Evolutionary conservation across 2,329 filamentous ascomycete genomes (phyloP), one percentile per base, ranked within the genome.

Genomic region (Trichoderma sp.): DNA sequence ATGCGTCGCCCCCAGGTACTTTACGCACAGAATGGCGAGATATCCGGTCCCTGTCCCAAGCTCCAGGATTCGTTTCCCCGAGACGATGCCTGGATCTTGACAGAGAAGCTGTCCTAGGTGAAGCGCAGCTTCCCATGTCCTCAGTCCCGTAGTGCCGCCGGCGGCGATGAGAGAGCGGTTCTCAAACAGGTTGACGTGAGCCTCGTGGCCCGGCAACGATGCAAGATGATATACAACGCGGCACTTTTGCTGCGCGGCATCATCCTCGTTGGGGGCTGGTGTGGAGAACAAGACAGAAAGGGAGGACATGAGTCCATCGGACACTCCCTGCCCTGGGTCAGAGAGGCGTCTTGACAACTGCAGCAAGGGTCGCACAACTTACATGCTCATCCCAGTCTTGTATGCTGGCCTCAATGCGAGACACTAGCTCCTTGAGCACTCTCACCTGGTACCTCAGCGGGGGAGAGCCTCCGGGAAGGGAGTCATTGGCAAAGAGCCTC

Each of bases 321-420:
- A 93, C 56, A 97, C 89, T 77, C 90, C 93, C 94, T 97, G 80
- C 29, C 59, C 34, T 5, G 50, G 64, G 71, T 79, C 66, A 80
- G 76, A 69, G 63, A 48, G 69, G 10, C 54, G 19, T 22, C 42
- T 48, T 17, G 52, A 35, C 61, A 48, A 45, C 32, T 35, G 27
- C 22, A n/a, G 25, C 32, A 39, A 27, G 50, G 63, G 39, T 63
- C 53, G 39, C 42, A 54, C 58, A 39, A 82, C 91, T 83, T 90
- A 97, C 94, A 90, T 97, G 88, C 84, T 92, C 84, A 73, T 97
- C 92, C 78, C 93, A 94, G 77, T 97, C 89, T 67, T 87, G 84
- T 57, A 97, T 92, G 37, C 90, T 87, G 34, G 84, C 80, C 77
- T 97, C 92, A 63, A 97, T 89, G 67, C 83, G 86, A 8, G 83